Evolutionary conservation across 805 yeast species (phyloP), one percentile per base, ranked within the genome.

Genomic region (Starmerella apicola): DNA sequence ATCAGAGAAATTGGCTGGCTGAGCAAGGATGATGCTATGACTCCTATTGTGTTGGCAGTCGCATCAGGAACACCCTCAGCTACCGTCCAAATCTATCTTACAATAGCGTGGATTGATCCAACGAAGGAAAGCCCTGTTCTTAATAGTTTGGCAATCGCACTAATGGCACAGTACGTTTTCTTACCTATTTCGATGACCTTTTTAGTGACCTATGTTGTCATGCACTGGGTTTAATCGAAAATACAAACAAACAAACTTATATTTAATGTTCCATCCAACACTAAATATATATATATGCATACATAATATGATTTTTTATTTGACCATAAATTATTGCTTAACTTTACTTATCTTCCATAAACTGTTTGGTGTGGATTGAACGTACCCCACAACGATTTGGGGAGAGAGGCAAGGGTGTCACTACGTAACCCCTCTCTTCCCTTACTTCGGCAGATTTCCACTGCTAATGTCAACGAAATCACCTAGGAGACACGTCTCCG

Each of bases 51-150:
- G 4, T 67, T 80, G 53, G 78, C 80, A 24, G 65, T 86, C 23
- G 74, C 78, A 10, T 81, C 76, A 57, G 78, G 88, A 0, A 70
- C 83, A 43, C 97, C 97, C 0, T 78, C 82, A 37, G 93, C 95
- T 0, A 88, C 96, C 0, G 70, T 91, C 0, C 78, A 84, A 53
- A 78, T 88, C 13, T 88, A 85, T 59, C 69, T 86, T 49, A 86
- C 97, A 2, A 88, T 95, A 2, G 76, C 83, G 54, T 76, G 86
- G 1, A 30, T 49, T 2, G 51, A 50, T 24, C 73, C 79, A 5
- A 67, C 63, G 3, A 67, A 66, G 3, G 61, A 62, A 2, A 68
- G 64, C 34, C 34, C 58, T 13, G 61, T 85, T 58, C 76, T 88
- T 78, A 94, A 88, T 56, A 81, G 93, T 56, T 66, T 84, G 37